Evolutionary conservation across 2,329 filamentous ascomycete species (phyloP), one percentile per base, ranked within the genome.

Genomic region (Hypoxylon sp.): DNA sequence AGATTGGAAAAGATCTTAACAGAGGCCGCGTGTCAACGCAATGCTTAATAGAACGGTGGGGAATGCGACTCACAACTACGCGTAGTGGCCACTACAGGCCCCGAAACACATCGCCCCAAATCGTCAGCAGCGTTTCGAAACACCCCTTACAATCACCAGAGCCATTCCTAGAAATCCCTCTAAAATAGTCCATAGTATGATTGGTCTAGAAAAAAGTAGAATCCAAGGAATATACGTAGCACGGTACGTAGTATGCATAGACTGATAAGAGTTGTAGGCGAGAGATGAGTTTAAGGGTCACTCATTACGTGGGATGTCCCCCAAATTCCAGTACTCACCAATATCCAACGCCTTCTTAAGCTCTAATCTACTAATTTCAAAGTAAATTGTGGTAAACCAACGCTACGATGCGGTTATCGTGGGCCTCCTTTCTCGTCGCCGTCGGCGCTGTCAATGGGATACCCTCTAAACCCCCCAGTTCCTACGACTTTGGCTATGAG

Each of bases 401-500:
- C 17, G 25, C 13, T 28, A 65, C 49, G 60, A 68, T 70, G 65
- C 57, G 52, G 41, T 38, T 53, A 14, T 52, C 65, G 46, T 62
- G 65, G 62, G 38, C 60, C 19, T 53, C 45, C 11, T 50, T 64
- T 30, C 46, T 63, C 28, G 52, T 62, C 52, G 60, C 45, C 43
- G 25, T 45, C 28, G 51, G 56, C 59, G 50, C 21, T 36, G 55
- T 41, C 45, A 58, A 50, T n/a, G 64, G 53, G 19, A 63, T 46
- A 41, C 63, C 65, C 9, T 59, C 62, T 21, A 58, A 51, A 23
- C n/a, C 55, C 9, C 28, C 56, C 3, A 19, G 58, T 45, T 46
- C 62, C 11, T 70, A 72, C 45, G 74, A 74, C 41, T 64, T 64
- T 48, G 63, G 63, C 6, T 82, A 78, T 68, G 79, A 82, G 59